These are phyloP conservation scores for Trichoderma sp. DNA, from an alignment of 2,329 filamentous ascomycete genomes.

Conservation along the genomic window DNA sequence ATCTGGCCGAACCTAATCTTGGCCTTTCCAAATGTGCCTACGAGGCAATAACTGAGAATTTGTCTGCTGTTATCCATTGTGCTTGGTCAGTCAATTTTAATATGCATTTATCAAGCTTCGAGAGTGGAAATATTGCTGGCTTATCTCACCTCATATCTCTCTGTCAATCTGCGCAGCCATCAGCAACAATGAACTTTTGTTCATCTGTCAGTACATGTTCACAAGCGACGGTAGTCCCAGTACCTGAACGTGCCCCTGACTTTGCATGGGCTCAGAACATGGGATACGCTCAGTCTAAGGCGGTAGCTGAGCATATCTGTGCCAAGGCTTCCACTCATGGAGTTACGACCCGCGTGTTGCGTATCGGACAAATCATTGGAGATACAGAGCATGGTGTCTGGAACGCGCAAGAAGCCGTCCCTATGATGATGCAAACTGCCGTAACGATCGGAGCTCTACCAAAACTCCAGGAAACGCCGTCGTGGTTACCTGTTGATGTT, in stretches of 20 bases:
- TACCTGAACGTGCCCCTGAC: constrained; percentile 27
- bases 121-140: not conserved
- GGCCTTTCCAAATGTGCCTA: not conserved
- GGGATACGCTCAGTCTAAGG: constrained; percentile 43
- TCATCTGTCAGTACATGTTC: constrained; percentile 8
- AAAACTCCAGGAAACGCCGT: not conserved
- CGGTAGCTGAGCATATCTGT: constrained; percentile 38
- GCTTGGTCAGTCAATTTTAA: constrained; percentile 59
- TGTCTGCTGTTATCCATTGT: constrained; percentile 47
- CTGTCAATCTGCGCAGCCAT: not conserved
- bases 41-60: constrained; percentile 14
- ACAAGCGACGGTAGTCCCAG: not conserved
- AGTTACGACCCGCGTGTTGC: constrained; percentile 36
- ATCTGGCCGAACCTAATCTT: constrained; percentile 23
- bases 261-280: constrained; percentile 40
- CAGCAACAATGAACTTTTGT: constrained; percentile 10
- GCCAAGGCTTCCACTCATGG: constrained; percentile 35
- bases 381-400: constrained; percentile 46
- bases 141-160: not conserved
- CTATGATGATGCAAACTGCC: constrained; percentile 48
- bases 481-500: constrained; percentile 4
- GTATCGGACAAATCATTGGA: constrained; percentile 50
- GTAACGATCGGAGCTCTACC: constrained; percentile 46
- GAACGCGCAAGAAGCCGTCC: constrained; percentile 50
- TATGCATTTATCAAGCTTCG: constrained; percentile 48